phyloP scores from a whole-genome alignment of 2,329 filamentous ascomycete species.

The Nemania abortiva region DNA sequence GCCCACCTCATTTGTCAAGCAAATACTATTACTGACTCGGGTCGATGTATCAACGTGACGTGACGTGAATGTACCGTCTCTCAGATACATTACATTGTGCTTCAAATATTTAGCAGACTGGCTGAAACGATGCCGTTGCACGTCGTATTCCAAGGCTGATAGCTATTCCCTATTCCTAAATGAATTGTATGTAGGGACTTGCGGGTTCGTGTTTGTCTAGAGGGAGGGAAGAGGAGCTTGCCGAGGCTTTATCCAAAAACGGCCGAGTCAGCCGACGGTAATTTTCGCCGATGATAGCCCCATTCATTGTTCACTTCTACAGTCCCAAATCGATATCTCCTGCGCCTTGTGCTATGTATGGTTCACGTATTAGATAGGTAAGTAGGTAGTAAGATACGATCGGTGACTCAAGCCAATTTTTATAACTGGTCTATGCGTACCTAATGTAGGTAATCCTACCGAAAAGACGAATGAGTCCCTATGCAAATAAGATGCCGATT shows the following conservation, averaged over 20 bases:
- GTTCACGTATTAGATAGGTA: no score
- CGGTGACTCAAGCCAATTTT: no score
- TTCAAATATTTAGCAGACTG: neutral
- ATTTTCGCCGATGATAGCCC: slow-evolving; percentile 21
- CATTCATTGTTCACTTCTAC: neutral
- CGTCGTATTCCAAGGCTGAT: no score
- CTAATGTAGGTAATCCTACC: no score
- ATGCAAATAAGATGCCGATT: no score
- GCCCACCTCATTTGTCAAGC: neutral
- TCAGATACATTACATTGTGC: neutral
- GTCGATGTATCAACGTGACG: no score
- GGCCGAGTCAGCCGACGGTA: slow-evolving; percentile 27
- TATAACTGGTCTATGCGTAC: no score
- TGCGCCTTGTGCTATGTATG: neutral
- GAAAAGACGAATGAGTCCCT: no score
- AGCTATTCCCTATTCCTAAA: no score
- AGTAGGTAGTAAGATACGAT: no score
- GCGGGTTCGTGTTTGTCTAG: neutral
- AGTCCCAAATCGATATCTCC: neutral
- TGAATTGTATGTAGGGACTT: neutral
- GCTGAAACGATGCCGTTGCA: no score
- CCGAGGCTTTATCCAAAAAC: slow-evolving; percentile 38
- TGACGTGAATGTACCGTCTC: slow-evolving; percentile 1
- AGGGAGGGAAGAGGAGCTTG: slow-evolving; percentile 6
- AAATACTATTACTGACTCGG: neutral